Base-by-base conservation (phyloP, 2,329 filamentous ascomycete species). In the Ploettnerulaceae sp. region DNA sequence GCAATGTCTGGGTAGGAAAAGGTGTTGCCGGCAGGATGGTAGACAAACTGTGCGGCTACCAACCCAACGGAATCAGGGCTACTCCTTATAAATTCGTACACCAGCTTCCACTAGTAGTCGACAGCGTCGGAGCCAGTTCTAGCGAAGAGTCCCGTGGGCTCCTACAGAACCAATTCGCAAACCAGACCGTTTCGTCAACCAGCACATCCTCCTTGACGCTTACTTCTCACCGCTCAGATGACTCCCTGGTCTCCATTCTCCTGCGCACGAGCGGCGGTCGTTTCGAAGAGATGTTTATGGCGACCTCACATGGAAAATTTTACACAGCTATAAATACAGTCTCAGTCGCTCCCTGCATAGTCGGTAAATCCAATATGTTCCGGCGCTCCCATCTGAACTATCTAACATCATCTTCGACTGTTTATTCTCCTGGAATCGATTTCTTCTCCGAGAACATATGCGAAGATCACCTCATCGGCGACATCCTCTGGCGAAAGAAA, bases 281-380 rank as follows among this genome's bases (percentile, higher is more conserved):
- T 0, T 74, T 98, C 0, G 93, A 98, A 64, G 93, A 98, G 64
- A 81, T 91, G 67, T 98, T 97, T 70, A 86, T 98, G 76, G 84
- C 89, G 0, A 93, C 89, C 0, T 81, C 89, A 0, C 93, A 98
- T 66, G 89, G 89, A 58, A 98, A 98, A 64, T 97, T 98, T 73
- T 98, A 98, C 70, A 85, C 84, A 7, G 93, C 91, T 51, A 98
- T 98, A 75, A 97, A 97, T 67, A 87, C 88, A 0, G 88, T 96
- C 12, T 77, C 86, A 3, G 70, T 97, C 42, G 93, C 93, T 0
- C 93, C 94, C 7, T 98, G 93, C 67, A 85, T 95, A 48, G 84
- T 97, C 17, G 93, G 93, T 40, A 98, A 98, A 70, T 95, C 89
- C 61, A 97, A 94, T 69, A 97, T 98, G 90, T 98, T 97, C 69